A percentile compares a stretch with the other conserved stretches of the same genome.
phyloP scores from a whole-genome alignment of 169 alveolate genomes.

The Cryptosporidium sp. region DNA sequence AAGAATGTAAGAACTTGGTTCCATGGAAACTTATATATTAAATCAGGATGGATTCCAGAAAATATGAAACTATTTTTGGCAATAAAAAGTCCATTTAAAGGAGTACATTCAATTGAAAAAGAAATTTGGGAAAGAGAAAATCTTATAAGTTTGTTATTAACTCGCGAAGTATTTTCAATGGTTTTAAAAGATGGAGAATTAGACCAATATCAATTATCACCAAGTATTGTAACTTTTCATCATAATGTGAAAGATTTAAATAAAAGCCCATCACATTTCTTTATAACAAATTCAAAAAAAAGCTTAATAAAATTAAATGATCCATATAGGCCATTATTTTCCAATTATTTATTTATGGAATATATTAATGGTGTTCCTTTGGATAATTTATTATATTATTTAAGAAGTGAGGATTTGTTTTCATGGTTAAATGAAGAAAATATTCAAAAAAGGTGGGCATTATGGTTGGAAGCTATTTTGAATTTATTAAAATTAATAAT shows the following conservation, averaged over 20 bases:
- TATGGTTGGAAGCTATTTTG: slow-evolving; percentile 42
- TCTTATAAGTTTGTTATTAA: slow-evolving; percentile 22
- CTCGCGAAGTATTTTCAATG: slow-evolving; percentile 19
- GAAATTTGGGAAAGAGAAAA: slow-evolving; percentile 70
- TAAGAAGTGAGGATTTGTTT: slow-evolving; percentile 33
- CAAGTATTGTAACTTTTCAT: slow-evolving; percentile 36
- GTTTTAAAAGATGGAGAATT: background rate
- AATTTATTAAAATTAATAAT: slow-evolving; percentile 1
- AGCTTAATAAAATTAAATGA: slow-evolving; percentile 14
- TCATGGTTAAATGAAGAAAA: slow-evolving; percentile 22
- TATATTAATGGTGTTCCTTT: slow-evolving; percentile 37
- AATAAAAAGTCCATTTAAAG: slow-evolving; percentile 58
- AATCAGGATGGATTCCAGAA: slow-evolving; percentile 58
- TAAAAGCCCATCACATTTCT: slow-evolving; percentile 17
- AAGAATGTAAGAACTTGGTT: slow-evolving; percentile 62
- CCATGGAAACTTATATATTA: slow-evolving; percentile 15
- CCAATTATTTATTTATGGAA: slow-evolving; percentile 63
- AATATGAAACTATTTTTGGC: slow-evolving; percentile 5
- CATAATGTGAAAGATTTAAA: slow-evolving; percentile 1
- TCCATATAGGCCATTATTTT: slow-evolving; percentile 46
- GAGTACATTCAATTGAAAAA: slow-evolving; percentile 43
- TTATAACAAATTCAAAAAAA: slow-evolving; percentile 10
- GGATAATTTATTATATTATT: slow-evolving; percentile 23
- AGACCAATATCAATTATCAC: slow-evolving; percentile 41
- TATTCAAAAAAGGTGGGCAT: slow-evolving; percentile 12